Conservation (phyloP, 805 yeast species). For the Huiozyma sinensis region DNA sequence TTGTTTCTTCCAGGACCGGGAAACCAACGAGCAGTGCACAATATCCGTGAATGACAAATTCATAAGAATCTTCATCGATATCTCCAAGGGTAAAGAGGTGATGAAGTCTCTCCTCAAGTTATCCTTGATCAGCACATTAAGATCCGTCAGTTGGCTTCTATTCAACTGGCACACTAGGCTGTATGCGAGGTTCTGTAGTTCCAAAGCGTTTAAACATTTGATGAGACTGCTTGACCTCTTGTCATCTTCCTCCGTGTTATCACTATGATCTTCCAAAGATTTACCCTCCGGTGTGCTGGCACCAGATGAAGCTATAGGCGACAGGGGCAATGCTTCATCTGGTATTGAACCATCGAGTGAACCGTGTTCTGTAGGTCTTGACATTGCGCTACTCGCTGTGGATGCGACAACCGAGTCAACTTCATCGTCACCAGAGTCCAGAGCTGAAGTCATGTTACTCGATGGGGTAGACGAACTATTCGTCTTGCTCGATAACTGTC, state of each 20-base stretch:
- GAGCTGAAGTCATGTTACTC: too few relatives aligned
- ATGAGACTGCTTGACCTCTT: not conserved
- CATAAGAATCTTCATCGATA: constrained; percentile 52
- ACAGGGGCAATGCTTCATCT: constrained; percentile 23
- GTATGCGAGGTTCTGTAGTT: constrained; percentile 17
- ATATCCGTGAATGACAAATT: constrained; percentile 56
- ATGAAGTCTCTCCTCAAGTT: constrained; percentile 64
- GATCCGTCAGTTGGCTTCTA: constrained; percentile 24
- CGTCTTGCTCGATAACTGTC: too few relatives aligned
- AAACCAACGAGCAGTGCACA: constrained; percentile 51
- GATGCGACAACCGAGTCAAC: too few relatives aligned
- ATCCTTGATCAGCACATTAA: constrained; percentile 22
- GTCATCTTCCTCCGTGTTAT: not conserved
- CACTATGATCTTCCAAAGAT: not conserved
- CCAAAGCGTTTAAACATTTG: not conserved
- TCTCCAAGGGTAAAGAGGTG: constrained; percentile 61
- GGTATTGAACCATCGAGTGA: not conserved
- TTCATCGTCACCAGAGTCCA: too few relatives aligned
- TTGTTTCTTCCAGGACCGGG: constrained; percentile 57
- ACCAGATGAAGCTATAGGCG: constrained; percentile 28
- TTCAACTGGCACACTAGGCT: constrained; percentile 16
- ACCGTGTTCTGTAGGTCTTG: not conserved
- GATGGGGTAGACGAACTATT: too few relatives aligned
- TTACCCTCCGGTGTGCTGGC: constrained; percentile 7
- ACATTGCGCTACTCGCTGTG: not conserved